Evolutionary conservation across 495 filamentous ascomycete genomes (phyloP), one percentile per base, ranked within the genome.

Genomic region (Talaromyces trachyspermus): DNA sequence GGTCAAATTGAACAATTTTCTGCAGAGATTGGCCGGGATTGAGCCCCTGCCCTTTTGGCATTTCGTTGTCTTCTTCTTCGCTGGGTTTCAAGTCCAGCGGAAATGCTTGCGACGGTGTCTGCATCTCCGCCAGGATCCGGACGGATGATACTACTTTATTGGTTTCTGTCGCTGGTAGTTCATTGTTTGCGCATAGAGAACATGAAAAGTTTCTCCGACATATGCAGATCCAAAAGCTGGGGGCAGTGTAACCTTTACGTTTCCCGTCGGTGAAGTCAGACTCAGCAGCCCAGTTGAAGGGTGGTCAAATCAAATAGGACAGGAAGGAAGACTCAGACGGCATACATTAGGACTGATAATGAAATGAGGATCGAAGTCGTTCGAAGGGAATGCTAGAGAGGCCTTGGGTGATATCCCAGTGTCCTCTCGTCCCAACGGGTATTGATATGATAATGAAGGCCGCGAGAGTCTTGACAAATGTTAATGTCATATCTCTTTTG

Each of bases 121-220:
- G 91, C 85, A 97, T 95, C 65, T 95, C 89, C 1, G 90, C 94
- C 45, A 81, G 79, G 43, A 97, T 86, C 22, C 79, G 77, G 29
- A 96, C 84, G 35, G 83, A 84, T 20, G 77, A 85, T 15, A 94
- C 79, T 4, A 68, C 68, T 38, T 79, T 77, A 14, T 63, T 70
- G 7, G 63, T 58, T 0, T 65, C 64, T 41, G 61, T 54, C 38
- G 55, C 59, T 7, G 63, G 49, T 2, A 88, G 69, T 55, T 95
- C 91, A 62, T 95, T 92, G 70, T 92, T 96, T 7, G 86, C 90
- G 68, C 89, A 95, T 18, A 98, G 77, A 1, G 90, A 92, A 67
- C 92, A 98, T 41, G 80, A 79, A 98, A 98, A 1, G 86, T 89
- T 69, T 97, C 90, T 49, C 92, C 92, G 33, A 97, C 90, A 53